phyloP scores from a whole-genome alignment of 345 rosid genomes.

The Jatropha curcas region DNA sequence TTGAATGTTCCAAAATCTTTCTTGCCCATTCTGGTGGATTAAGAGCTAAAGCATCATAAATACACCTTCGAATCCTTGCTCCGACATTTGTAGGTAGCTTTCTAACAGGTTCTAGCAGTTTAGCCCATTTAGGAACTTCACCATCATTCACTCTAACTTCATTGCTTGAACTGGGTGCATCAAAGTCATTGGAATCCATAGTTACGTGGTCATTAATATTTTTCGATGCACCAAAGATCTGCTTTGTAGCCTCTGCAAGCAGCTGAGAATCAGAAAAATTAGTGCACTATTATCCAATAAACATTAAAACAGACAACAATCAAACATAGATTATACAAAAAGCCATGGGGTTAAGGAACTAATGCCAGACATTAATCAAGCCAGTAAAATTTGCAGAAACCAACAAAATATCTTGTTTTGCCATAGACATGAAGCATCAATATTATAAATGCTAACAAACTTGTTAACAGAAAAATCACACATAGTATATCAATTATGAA shows the following conservation, averaged over 20 bases:
- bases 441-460: too few species aligned
- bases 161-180: constrained; percentile 11
- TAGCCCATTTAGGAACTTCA: constrained; percentile 42
- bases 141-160: constrained; percentile 11
- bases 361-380: background rate
- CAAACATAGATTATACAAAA: background rate
- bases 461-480: background rate
- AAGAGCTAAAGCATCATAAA: constrained; percentile 34
- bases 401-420: background rate
- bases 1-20: constrained; percentile 34
- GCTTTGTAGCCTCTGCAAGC: constrained; percentile 45
- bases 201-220: constrained; percentile 14
- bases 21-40: constrained; percentile 44
- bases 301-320: constrained; percentile 6
- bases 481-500: background rate
- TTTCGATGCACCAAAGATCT: constrained; percentile 35
- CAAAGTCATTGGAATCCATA: constrained; percentile 18
- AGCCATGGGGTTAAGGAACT: background rate
- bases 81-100: constrained; percentile 47
- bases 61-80: constrained; percentile 38
- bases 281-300: constrained; percentile 21
- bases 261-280: constrained; percentile 36
- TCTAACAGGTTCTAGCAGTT: constrained; percentile 35
- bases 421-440: background rate
- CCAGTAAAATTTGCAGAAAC: background rate